Conservation (phyloP, 2,329 filamentous ascomycete genomes). For the Cryphonectria carpinicola region DNA sequence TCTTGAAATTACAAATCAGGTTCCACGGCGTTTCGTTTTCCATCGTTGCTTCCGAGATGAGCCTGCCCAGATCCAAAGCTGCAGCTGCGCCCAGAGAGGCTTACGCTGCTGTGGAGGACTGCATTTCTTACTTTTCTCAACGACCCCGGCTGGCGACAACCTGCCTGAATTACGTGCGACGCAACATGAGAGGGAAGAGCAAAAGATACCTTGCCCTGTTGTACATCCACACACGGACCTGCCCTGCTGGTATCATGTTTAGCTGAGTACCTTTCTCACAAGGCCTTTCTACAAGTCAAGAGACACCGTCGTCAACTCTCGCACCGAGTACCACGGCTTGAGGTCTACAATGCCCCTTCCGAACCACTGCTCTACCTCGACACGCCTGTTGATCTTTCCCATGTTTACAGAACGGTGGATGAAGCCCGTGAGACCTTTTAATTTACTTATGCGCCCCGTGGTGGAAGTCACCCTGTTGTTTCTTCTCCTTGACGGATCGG, state of each 20-base stretch:
- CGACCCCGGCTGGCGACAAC: background rate
- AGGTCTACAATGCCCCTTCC: background rate
- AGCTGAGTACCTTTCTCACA: background rate
- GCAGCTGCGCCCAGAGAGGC: background rate
- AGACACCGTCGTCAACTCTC: background rate
- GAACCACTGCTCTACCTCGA: background rate
- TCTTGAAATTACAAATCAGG: background rate
- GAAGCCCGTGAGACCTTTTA: background rate
- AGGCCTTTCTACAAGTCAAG: background rate
- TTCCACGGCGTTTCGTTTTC: background rate
- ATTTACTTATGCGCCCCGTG: background rate
- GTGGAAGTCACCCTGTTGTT: background rate
- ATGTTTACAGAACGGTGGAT: background rate
- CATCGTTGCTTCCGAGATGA: background rate
- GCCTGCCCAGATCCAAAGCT: background rate
- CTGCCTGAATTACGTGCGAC: background rate
- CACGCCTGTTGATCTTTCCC: background rate
- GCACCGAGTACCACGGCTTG: background rate
- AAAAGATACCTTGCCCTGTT: background rate
- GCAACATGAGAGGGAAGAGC: background rate
- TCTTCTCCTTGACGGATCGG: background rate
- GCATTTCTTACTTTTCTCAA: background rate
- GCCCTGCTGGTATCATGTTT: background rate
- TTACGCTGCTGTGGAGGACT: background rate
- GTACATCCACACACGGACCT: background rate